Conservation (phyloP, 257 asterid genomes). For the Striga asiatica region DNA sequence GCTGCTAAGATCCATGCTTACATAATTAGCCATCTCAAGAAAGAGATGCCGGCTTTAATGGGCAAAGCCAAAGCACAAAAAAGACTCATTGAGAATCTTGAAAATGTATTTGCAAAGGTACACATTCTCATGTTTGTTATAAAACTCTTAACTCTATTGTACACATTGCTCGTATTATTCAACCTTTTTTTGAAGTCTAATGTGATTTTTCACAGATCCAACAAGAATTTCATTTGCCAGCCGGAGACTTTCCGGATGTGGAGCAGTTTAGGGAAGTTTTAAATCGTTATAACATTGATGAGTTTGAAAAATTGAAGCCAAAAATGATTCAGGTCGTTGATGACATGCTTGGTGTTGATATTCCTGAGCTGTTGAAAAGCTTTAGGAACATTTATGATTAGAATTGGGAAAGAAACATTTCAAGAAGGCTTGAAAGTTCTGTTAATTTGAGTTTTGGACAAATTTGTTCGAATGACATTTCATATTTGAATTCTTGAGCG, state of each 20-base stretch:
- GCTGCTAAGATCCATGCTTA: constrained; percentile 92
- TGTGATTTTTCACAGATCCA: constrained; percentile 43
- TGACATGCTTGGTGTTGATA: constrained; percentile 75
- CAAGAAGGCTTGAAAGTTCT: constrained; percentile 47
- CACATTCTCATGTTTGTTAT: background rate
- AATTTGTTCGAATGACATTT: no score
- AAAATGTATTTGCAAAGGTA: constrained; percentile 60
- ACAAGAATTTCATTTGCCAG: constrained; percentile 57
- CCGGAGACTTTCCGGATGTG: constrained; percentile 75
- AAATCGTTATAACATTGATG: constrained; percentile 51
- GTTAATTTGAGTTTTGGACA: no score
- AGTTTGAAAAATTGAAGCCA: constrained; percentile 82
- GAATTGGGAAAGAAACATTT: constrained; percentile 18
- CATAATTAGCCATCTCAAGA: constrained; percentile 85
- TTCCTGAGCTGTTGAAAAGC: constrained; percentile 66
- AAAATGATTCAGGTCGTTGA: constrained; percentile 68
- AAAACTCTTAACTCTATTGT: background rate
- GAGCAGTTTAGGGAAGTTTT: constrained; percentile 59
- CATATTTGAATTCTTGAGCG: no score
- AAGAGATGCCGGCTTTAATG: constrained; percentile 83
- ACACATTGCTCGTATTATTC: no score
- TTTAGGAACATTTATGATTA: constrained; percentile 68
- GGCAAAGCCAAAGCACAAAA: constrained; percentile 78
- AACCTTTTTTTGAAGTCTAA: background rate
- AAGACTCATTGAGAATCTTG: constrained; percentile 51